Evolutionary conservation across 73 alveolate genomes (phyloP).

Genomic region (Paramecium tetraurelia): DNA sequence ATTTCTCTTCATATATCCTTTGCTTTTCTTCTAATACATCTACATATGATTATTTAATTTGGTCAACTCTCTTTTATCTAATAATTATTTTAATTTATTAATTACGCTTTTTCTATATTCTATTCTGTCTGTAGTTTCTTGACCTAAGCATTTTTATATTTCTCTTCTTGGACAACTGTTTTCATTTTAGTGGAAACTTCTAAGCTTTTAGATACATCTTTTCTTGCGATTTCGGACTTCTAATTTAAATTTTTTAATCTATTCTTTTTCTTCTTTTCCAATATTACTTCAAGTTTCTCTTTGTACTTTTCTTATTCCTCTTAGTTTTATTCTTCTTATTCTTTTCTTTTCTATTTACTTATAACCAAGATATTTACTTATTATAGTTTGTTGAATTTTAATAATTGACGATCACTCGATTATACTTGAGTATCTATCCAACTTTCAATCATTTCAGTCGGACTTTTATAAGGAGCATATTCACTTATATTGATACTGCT

Average conservation of each 20-base stretch:
- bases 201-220: neutral
- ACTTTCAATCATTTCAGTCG: conserved; percentile 42
- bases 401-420: neutral
- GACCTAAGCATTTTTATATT: neutral
- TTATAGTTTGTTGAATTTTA: neutral
- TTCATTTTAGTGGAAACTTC: neutral
- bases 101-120: neutral
- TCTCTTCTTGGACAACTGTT: neutral
- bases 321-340: neutral
- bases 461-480: conserved; percentile 47
- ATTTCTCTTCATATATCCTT: conserved; percentile 26
- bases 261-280: neutral
- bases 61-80: neutral
- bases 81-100: neutral
- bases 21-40: neutral
- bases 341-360: neutral
- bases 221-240: neutral
- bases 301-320: neutral
- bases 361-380: neutral
- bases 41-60: neutral
- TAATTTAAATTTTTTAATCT: neutral
- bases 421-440: conserved; percentile 29
- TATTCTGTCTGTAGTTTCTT: neutral
- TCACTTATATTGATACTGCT: conserved; percentile 24
- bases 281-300: neutral